Percentiles rank a stretch among this genome's conserved stretches.
Conservation (phyloP, 2,329 filamentous ascomycete species). For the Phoma herbarum region DNA sequence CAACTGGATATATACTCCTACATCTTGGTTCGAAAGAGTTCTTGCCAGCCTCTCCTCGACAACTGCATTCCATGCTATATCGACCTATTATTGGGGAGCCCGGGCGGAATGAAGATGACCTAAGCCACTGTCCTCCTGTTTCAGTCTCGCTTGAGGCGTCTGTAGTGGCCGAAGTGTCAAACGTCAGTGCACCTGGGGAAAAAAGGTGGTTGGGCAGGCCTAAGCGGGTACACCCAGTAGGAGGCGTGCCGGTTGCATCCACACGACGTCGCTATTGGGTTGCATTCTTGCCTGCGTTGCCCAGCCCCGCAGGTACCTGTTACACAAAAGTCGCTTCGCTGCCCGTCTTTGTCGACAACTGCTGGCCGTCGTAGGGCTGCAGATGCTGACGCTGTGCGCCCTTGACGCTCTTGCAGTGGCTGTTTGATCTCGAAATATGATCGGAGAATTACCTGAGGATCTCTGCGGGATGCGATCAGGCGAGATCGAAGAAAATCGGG, state of each 20-base stretch:
- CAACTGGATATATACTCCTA: constrained; percentile 50
- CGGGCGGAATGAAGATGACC: constrained; percentile 47
- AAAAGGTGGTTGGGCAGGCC: constrained; percentile 37
- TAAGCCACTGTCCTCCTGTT: constrained; percentile 41
- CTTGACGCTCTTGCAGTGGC: neutral
- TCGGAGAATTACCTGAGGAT: neutral
- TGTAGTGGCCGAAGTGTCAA: constrained; percentile 28
- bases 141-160: constrained; percentile 34
- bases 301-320: constrained; percentile 29
- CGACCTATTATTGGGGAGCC: constrained; percentile 47
- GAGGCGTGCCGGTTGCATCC: constrained; percentile 42
- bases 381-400: constrained; percentile 1
- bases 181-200: constrained; percentile 24
- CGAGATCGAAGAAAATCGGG: constrained; percentile 3
- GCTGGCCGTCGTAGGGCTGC: constrained; percentile 14
- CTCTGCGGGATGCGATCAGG: neutral
- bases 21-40: constrained; percentile 35
- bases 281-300: constrained; percentile 27
- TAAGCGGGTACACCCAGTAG: constrained; percentile 28
- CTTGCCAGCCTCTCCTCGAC: constrained; percentile 46
- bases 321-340: constrained; percentile 25
- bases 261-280: constrained; percentile 26
- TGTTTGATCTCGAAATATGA: constrained; percentile 1
- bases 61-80: constrained; percentile 43
- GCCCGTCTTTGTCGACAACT: constrained; percentile 19